A percentile compares a stretch with the other conserved stretches of the same genome.
These are phyloP conservation scores for Penicillium psychrofluorescens DNA, from an alignment of 495 filamentous ascomycete genomes.

Conservation along the genomic window DNA sequence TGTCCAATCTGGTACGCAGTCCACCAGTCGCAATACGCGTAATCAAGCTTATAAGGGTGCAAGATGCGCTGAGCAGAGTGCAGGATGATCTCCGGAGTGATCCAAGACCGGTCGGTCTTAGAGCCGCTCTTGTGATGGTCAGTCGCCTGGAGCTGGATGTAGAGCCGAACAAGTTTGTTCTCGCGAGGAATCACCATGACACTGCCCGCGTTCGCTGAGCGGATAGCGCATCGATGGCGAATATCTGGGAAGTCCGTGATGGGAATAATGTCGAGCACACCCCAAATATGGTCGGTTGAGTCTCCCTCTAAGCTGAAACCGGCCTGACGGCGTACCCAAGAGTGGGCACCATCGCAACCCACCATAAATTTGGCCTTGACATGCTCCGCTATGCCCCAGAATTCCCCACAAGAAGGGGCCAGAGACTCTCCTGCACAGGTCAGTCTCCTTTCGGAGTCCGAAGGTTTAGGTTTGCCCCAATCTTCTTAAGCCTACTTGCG, in stretches of 20 bases:
- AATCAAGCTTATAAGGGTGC: constrained; percentile 53
- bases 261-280: constrained; percentile 54
- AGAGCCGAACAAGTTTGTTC: constrained; percentile 56
- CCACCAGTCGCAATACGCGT: constrained; percentile 57
- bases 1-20: constrained; percentile 56
- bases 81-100: constrained; percentile 52
- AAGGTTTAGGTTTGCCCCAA: too few relatives aligned
- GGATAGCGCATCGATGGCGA: constrained; percentile 54
- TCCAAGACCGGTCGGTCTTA: constrained; percentile 42
- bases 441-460: too few relatives aligned
- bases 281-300: constrained; percentile 54
- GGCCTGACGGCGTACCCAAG: constrained; percentile 48
- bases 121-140: constrained; percentile 10
- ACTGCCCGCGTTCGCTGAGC: constrained; percentile 49
- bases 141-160: constrained; percentile 56
- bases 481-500: too few relatives aligned
- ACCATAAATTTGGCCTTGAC: constrained; percentile 56
- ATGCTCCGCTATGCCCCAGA: constrained; percentile 21
- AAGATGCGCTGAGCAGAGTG: constrained; percentile 52
- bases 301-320: constrained; percentile 49
- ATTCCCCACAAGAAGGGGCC: too few relatives aligned
- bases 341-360: constrained; percentile 57
- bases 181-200: constrained; percentile 65
- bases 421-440: too few relatives aligned
- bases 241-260: constrained; percentile 63